Base-by-base conservation (phyloP, 805 yeast species). In the Priceomyces castillae region DNA sequence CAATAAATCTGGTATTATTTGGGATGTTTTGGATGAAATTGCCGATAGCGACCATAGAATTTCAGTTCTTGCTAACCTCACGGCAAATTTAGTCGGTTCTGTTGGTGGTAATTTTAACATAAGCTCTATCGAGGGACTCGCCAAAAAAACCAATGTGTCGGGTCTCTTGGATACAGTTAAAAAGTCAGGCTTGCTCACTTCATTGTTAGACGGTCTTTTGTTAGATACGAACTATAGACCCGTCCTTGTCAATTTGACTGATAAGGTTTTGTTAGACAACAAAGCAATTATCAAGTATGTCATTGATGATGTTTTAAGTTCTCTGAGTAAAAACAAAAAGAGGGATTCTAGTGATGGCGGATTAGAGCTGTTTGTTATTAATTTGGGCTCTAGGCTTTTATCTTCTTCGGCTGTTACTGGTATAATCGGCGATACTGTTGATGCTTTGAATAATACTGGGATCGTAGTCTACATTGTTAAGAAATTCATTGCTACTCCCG, bases 361-460 rank as follows among this genome's bases (percentile, higher is more conserved):
- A 14, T 56, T 69, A 12, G 55, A 44, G 16, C 40, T 47, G 4
- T 65, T 71, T 42, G 55, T 57, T 33, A 53, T 54, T 5, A 69
- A 69, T 49, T 40, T 64, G 14, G 57, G 57, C 15, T 54, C 59
- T 6, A 40, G 62, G 1, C 47, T 65, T 19, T 54, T 71, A 40
- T 42, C 51, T 26, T 68, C 74, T 1, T 43, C 50, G 17, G 25
- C 62, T 5, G 58, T 67, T 23, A 48, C 50, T 30, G 44, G 52
- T 23, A 51, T 56, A n/a, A 56, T 64, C 39, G 47, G 47, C n/a
- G 68, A 57, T 34, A 43, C 55, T 9, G 49, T 65, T 30, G 50
- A 56, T 35, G 71, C 74, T 7, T 59, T 71, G 43, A 71, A 71
- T 54, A 66, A 69, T 46, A 70, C 76, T 4, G 71, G 69, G 11